phyloP scores from a whole-genome alignment of 495 filamentous ascomycete genomes.

The Lentithecium fluviatile region DNA sequence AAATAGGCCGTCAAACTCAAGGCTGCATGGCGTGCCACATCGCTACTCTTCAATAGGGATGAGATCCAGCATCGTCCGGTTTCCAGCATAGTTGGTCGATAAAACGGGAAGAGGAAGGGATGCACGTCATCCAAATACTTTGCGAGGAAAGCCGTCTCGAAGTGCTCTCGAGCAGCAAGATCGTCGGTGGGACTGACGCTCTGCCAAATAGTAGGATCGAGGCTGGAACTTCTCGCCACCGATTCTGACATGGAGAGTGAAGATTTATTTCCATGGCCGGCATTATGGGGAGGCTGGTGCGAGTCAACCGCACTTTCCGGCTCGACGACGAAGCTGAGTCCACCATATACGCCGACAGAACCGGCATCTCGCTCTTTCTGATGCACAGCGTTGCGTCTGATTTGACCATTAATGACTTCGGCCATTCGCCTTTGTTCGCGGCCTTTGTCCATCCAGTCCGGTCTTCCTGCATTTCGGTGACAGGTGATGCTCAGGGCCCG shows the following conservation, averaged over 20 bases:
- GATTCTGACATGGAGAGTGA: not conserved
- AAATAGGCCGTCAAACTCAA: constrained; percentile 18
- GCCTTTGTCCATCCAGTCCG: not conserved
- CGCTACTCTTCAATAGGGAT: constrained; percentile 4
- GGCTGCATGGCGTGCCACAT: constrained; percentile 9
- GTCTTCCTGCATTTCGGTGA: not conserved
- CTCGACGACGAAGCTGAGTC: not conserved
- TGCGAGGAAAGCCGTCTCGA: constrained; percentile 12
- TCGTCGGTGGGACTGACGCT: not conserved
- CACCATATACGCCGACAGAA: not conserved
- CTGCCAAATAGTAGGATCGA: not conserved
- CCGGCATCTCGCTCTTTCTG: not conserved
- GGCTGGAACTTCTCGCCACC: not conserved
- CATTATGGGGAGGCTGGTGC: not conserved
- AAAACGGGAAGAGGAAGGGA: constrained; percentile 14
- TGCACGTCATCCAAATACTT: constrained; percentile 13
- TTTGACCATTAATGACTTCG: not conserved
- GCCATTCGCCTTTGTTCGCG: not conserved
- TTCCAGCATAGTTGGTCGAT: constrained; percentile 1
- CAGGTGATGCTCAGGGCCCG: not conserved
- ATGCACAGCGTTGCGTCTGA: not conserved
- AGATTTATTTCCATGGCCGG: not conserved
- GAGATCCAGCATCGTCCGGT: constrained; percentile 15
- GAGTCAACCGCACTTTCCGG: not conserved
- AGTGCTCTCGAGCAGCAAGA: not conserved